These are phyloP conservation scores for Amanita brunnescens DNA, from an alignment of 768 basidiomycete genomes.

Conservation along the genomic window DNA sequence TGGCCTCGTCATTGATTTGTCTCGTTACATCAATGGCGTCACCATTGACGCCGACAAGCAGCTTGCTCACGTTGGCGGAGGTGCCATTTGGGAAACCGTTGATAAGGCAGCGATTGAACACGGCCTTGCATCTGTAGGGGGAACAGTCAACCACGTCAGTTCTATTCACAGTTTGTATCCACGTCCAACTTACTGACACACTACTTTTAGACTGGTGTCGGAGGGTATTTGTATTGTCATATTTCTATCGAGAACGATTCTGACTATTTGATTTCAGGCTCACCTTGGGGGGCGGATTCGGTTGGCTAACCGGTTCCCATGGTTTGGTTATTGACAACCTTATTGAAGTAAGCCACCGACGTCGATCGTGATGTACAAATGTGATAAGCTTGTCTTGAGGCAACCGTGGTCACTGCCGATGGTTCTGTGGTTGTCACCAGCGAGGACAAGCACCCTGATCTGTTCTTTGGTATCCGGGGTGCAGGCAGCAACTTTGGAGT, in stretches of 20 bases:
- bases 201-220: constrained; percentile 34
- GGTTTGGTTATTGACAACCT: constrained; percentile 44
- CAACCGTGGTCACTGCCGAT: constrained; percentile 36
- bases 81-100: constrained; percentile 37
- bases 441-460: constrained; percentile 30
- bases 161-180: background rate
- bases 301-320: constrained; percentile 12
- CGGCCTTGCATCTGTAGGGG: constrained; percentile 40
- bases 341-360: constrained; percentile 17
- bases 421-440: constrained; percentile 30
- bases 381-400: constrained; percentile 18
- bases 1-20: constrained; percentile 43
- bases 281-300: constrained; percentile 7
- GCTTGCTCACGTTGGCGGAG: constrained; percentile 36
- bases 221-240: background rate
- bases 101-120: constrained; percentile 34
- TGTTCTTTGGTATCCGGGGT: constrained; percentile 49
- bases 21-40: constrained; percentile 29
- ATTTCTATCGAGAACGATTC: background rate
- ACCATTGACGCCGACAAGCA: constrained; percentile 28
- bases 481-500: constrained; percentile 52
- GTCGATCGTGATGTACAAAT: background rate
- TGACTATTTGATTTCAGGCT: constrained; percentile 22
- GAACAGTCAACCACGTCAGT: constrained; percentile 42
- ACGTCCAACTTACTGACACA: background rate